These are phyloP conservation scores for Polyporus tsugae DNA, from an alignment of 1,284 basidiomycete species.

Conservation along the genomic window DNA sequence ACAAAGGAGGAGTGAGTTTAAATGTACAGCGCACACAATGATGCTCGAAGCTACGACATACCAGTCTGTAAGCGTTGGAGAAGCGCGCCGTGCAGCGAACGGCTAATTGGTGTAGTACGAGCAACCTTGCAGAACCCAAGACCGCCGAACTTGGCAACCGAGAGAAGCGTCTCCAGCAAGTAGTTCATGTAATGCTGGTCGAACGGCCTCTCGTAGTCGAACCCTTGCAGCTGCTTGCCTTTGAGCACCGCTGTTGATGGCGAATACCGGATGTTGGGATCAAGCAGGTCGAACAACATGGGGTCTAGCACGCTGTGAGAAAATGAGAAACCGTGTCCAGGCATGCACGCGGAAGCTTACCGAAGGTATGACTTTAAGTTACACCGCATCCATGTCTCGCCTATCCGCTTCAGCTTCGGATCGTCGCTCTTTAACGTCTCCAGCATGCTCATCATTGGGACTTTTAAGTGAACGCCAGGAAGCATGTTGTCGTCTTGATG, in stretches of 20 bases:
- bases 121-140: conserved; percentile 84
- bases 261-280: conserved; percentile 68
- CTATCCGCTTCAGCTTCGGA: conserved; percentile 75
- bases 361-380: conserved; percentile 90
- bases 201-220: conserved; percentile 76
- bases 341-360: conserved; percentile 51
- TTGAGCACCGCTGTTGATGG: conserved; percentile 60
- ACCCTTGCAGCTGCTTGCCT: conserved; percentile 72
- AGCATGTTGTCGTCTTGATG: conserved; percentile 78
- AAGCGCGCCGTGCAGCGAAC: conserved; percentile 67
- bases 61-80: conserved; percentile 65
- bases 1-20: conserved; percentile 29
- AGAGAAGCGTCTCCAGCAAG: conserved; percentile 79
- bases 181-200: conserved; percentile 80
- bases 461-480: conserved; percentile 83
- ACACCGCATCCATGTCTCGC: conserved; percentile 96
- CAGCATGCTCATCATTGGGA: conserved; percentile 88
- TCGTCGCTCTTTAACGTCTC: conserved; percentile 84
- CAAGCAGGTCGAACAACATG: conserved; percentile 80
- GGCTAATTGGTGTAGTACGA: conserved; percentile 64
- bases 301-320: conserved; percentile 82
- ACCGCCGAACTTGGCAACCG: conserved; percentile 87
- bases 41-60: conserved; percentile 42
- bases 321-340: conserved; percentile 20
- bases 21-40: background rate